Percentiles rank a stretch among this genome's conserved stretches.
These are phyloP conservation scores for Lactarius quietus DNA, from an alignment of 768 basidiomycete species.

Conservation along the genomic window DNA sequence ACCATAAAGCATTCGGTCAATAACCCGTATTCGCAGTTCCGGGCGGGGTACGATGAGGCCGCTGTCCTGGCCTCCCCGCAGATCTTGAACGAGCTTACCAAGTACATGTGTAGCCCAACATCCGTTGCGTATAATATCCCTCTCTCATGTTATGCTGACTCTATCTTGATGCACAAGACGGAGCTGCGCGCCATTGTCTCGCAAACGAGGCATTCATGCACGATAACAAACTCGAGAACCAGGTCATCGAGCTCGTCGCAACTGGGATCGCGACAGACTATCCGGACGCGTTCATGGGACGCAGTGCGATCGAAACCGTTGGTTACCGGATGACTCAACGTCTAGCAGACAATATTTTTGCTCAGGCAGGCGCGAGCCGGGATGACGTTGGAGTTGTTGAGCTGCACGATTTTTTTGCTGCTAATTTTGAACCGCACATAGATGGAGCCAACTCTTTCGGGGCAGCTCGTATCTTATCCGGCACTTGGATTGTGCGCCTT, in stretches of 20 bases:
- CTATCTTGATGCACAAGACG: slow-evolving; percentile 49
- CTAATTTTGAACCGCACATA: slow-evolving; percentile 42
- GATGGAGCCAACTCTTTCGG: neutral
- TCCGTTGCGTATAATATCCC: slow-evolving; percentile 35
- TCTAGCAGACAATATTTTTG: slow-evolving; percentile 66
- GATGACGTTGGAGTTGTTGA: slow-evolving; percentile 79
- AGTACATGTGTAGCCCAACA: slow-evolving; percentile 87
- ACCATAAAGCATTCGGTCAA: slow-evolving; percentile 77
- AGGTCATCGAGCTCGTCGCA: slow-evolving; percentile 80
- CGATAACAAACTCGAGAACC: slow-evolving; percentile 69
- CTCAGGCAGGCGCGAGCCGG: slow-evolving; percentile 61
- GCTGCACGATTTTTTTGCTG: slow-evolving; percentile 82
- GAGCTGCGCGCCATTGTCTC: slow-evolving; percentile 71
- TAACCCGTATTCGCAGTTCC: slow-evolving; percentile 87
- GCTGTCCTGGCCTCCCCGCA: slow-evolving; percentile 63
- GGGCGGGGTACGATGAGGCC: slow-evolving; percentile 70
- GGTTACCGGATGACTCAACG: slow-evolving; percentile 74
- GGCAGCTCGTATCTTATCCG: slow-evolving; percentile 74
- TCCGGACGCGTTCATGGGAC: slow-evolving; percentile 58
- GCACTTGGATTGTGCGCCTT: slow-evolving; percentile 68
- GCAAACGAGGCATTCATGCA: slow-evolving; percentile 79
- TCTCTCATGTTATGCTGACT: neutral
- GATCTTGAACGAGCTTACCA: slow-evolving; percentile 71
- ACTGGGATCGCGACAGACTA: slow-evolving; percentile 65
- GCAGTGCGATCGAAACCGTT: slow-evolving; percentile 76